Percentiles rank a stretch among this genome's conserved stretches.
These are phyloP conservation scores for Boletus reticuloceps DNA, from an alignment of 768 basidiomycete species.

Conservation along the genomic window DNA sequence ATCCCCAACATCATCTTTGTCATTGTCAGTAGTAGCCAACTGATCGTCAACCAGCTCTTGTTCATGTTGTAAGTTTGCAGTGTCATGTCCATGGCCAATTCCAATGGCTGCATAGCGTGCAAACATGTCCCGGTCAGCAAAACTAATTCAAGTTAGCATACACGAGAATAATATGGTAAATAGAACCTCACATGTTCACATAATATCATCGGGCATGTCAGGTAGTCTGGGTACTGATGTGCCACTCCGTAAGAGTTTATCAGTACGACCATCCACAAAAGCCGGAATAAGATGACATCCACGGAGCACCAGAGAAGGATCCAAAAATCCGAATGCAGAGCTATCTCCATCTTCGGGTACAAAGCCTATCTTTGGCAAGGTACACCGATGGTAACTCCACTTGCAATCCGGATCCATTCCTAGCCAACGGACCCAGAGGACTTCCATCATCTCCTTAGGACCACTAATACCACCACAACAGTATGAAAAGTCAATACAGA, in stretches of 20 bases:
- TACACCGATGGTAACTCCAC: background rate
- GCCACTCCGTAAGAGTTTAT: background rate
- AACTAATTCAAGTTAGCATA: background rate
- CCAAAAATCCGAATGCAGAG: background rate
- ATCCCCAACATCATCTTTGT: too few relatives aligned
- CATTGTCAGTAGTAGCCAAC: too few relatives aligned
- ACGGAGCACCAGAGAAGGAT: background rate
- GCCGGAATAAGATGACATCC: background rate
- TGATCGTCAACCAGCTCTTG: too few relatives aligned
- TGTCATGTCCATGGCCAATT: too few relatives aligned
- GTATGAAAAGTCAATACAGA: background rate
- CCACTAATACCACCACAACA: background rate
- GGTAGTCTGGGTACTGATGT: background rate
- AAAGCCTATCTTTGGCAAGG: background rate
- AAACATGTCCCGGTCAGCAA: too few relatives aligned
- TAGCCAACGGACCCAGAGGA: conserved; percentile 1
- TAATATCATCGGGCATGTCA: background rate
- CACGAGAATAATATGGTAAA: background rate
- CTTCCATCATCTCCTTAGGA: background rate
- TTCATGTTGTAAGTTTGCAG: too few relatives aligned
- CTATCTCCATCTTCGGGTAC: background rate
- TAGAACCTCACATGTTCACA: background rate
- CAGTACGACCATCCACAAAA: background rate
- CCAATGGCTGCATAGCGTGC: background rate
- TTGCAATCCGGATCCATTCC: background rate